A percentile compares a stretch with the other conserved stretches of the same genome.
phyloP scores from a whole-genome alignment of 495 filamentous ascomycete species.

The Penicillium waksmanii region DNA sequence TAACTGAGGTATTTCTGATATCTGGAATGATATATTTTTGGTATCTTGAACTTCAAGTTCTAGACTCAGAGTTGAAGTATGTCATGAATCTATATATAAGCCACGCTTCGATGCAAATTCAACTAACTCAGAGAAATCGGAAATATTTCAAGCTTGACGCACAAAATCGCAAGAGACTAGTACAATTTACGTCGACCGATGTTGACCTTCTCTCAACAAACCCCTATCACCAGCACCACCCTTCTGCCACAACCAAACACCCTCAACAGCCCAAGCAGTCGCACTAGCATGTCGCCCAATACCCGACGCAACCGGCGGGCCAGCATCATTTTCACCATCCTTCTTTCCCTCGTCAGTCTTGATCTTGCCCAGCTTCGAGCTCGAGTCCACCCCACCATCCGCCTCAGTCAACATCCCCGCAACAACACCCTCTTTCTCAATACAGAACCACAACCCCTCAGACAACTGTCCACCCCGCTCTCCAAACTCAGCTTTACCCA shows the following conservation, averaged over 20 bases:
- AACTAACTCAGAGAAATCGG: no score
- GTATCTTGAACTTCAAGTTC: no score
- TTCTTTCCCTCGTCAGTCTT: slow-evolving; percentile 23
- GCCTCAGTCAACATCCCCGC: slow-evolving; percentile 73
- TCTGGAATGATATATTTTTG: no score
- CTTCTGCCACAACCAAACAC: slow-evolving; percentile 88
- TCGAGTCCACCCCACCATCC: slow-evolving; percentile 38
- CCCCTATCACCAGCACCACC: slow-evolving; percentile 64
- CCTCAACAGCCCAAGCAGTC: slow-evolving; percentile 83
- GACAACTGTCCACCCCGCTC: slow-evolving; percentile 57
- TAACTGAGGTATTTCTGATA: no score
- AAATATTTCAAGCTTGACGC: no score
- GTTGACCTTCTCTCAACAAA: slow-evolving; percentile 40
- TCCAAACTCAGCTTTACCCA: slow-evolving; percentile 82
- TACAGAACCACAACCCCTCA: slow-evolving; percentile 71
- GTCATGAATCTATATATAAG: no score
- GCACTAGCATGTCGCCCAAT: slow-evolving; percentile 63
- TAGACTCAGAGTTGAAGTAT: no score
- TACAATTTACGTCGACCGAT: slow-evolving; percentile 33
- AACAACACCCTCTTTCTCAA: slow-evolving; percentile 78
- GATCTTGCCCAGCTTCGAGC: slow-evolving; percentile 1
- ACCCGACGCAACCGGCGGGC: slow-evolving; percentile 27
- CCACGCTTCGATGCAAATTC: no score
- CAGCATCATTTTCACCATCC: slow-evolving; percentile 6
- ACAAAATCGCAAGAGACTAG: no score